Base-by-base conservation (phyloP, 495 filamentous ascomycete genomes). In the Neurospora sp. region DNA sequence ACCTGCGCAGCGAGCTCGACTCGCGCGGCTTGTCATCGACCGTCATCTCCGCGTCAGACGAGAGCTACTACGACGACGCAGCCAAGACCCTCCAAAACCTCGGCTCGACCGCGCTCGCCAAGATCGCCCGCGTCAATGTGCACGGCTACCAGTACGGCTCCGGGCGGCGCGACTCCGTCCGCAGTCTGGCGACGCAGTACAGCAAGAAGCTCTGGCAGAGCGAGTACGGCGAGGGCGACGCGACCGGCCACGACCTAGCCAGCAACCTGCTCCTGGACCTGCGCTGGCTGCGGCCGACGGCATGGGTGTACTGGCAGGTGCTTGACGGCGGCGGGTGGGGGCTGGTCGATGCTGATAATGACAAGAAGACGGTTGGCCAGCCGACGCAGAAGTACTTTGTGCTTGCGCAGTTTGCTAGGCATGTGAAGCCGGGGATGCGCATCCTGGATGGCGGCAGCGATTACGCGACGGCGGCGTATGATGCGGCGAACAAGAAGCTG, bases 281-380 rank as follows among this genome's bases (percentile, higher is more conserved):
- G 44, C 73, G 75, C 16, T 83, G 80, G 82, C 75, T 83, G n/a
- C 69, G 73, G 62, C 82, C 82, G 11, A 83, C 80, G 6, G 82
- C 79, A 9, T 83, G 82, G 82, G 82, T 83, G 12, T 83, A 83
- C 72, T 83, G 82, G 82, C 82, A 83, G 71, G 80, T 77, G 14
- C 40, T 83, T 8, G 82, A 83, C 69, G 78, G 79, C 14, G 72
- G 74, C 23, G 82, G 82, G 0, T 83, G 82, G 82, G 82, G 82
- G 0, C 20, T 83, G 37, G 74, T 83, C 70, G 78, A 78, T 0
- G 82, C 77, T 0, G 79, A 83, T 62, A 79, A 82, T 16, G 79
- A 77, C 1, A 74, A 70, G n/a, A 73, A 69, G 69, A 76, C 80
- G 27, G 42, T 83, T 4, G 74, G 74, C 3, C 35, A 39, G 9